These are phyloP conservation scores for Aspergillus candidus DNA, from an alignment of 2,329 filamentous ascomycete species.

Conservation along the genomic window DNA sequence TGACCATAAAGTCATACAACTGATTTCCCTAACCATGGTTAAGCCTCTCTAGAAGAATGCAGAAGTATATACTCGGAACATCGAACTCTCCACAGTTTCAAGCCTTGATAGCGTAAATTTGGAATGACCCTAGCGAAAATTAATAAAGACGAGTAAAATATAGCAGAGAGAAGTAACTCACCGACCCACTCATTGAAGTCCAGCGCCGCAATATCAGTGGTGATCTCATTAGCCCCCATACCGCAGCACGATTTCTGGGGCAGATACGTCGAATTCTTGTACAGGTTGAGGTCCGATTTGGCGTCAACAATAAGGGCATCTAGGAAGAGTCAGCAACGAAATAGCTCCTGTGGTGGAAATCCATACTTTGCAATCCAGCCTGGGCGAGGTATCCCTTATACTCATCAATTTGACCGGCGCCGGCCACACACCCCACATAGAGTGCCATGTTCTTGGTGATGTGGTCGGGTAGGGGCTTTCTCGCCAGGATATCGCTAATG, in stretches of 20 bases:
- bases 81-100: not conserved
- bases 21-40: no score
- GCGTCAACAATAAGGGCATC: slow-evolving; percentile 44
- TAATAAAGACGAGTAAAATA: not conserved
- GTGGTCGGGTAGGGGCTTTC: slow-evolving; percentile 43
- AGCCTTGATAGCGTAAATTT: slow-evolving; percentile 47
- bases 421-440: slow-evolving; percentile 57
- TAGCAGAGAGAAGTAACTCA: slow-evolving; percentile 25
- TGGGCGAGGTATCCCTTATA: slow-evolving; percentile 49
- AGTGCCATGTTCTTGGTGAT: slow-evolving; percentile 47
- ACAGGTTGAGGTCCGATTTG: slow-evolving; percentile 45
- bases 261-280: slow-evolving; percentile 26
- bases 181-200: slow-evolving; percentile 50
- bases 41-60: no score
- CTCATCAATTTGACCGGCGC: slow-evolving; percentile 47
- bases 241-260: slow-evolving; percentile 16
- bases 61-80: no score
- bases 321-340: slow-evolving; percentile 12
- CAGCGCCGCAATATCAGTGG: slow-evolving; percentile 20
- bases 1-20: no score
- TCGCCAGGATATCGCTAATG: slow-evolving; percentile 55
- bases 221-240: not conserved
- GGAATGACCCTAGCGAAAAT: slow-evolving; percentile 38
- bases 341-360: not conserved
- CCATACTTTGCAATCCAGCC: slow-evolving; percentile 47